Percentiles rank a stretch among this genome's conserved stretches.
Conservation (phyloP, 768 basidiomycete species). For the Suillus alpinus region DNA sequence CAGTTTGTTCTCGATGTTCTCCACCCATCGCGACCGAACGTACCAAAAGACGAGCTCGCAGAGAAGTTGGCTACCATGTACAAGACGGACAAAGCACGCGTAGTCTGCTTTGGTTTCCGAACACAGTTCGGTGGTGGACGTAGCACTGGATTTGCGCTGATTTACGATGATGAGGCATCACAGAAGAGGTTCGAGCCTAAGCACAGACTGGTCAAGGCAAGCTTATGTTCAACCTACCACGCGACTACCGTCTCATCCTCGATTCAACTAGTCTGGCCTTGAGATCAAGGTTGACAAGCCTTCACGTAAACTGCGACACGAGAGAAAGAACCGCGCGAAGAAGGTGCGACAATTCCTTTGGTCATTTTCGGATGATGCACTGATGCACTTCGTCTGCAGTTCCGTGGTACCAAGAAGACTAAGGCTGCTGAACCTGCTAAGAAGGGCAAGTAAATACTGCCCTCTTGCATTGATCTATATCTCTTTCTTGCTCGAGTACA, state of each 20-base stretch:
- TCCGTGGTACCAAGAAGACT: conserved; percentile 93
- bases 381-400: conserved; percentile 41
- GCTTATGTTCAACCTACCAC: conserved; percentile 32
- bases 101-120: conserved; percentile 91
- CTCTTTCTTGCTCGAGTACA: conserved; percentile 17
- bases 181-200: conserved; percentile 98
- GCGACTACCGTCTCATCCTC: conserved; percentile 6
- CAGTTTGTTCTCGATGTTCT: conserved; percentile 95
- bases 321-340: conserved; percentile 99
- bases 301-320: conserved; percentile 97
- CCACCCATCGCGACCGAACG: conserved; percentile 93
- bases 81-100: conserved; percentile 88
- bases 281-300: conserved; percentile 80
- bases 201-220: conserved; percentile 89
- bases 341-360: conserved; percentile 57
- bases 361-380: conserved; percentile 1
- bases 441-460: conserved; percentile 78
- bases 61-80: conserved; percentile 92
- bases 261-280: conserved; percentile 55
- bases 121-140: conserved; percentile 98
- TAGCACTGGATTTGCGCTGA: conserved; percentile 95
- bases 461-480: conserved; percentile 13
- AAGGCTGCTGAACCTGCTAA: conserved; percentile 91
- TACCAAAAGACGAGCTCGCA: conserved; percentile 86
- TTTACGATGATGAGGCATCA: conserved; percentile 93